Conservation (phyloP, 176 grass and related monocot genomes). For the Leersia perrieri region DNA sequence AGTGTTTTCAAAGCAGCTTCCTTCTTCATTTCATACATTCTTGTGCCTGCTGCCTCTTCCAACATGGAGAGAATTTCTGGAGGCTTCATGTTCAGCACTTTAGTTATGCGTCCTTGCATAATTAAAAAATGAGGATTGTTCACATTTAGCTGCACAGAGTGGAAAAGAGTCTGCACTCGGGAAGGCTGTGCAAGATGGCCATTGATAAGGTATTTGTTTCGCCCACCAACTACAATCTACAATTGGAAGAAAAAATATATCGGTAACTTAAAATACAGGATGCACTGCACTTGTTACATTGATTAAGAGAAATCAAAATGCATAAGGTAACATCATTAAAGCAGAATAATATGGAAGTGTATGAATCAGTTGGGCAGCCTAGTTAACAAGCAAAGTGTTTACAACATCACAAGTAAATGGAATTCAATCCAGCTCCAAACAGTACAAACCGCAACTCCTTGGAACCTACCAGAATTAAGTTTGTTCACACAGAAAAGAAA, state of each 20-base stretch:
- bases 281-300: background rate
- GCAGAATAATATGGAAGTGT: background rate
- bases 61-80: slow-evolving; percentile 97
- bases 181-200: slow-evolving; percentile 87
- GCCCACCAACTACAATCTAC: slow-evolving; percentile 82
- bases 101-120: slow-evolving; percentile 99
- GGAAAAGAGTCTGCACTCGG: slow-evolving; percentile 91
- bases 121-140: slow-evolving; percentile 99
- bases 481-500: background rate
- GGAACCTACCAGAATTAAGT: background rate
- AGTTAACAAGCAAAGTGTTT: background rate
- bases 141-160: slow-evolving; percentile 95
- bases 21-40: slow-evolving; percentile 99
- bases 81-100: slow-evolving; percentile 96
- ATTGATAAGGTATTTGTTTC: slow-evolving; percentile 96
- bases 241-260: slow-evolving; percentile 22
- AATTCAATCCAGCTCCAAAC: background rate
- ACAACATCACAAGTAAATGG: background rate
- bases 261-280: background rate
- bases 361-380: slow-evolving; percentile 1
- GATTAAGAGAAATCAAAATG: slow-evolving; percentile 11
- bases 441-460: background rate
- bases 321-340: background rate
- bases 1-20: slow-evolving; percentile 89
- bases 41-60: slow-evolving; percentile 96